A percentile compares a stretch with the other conserved stretches of the same genome.
These are phyloP conservation scores for Suillus subalutaceus DNA, from an alignment of 768 basidiomycete genomes.

Conservation along the genomic window DNA sequence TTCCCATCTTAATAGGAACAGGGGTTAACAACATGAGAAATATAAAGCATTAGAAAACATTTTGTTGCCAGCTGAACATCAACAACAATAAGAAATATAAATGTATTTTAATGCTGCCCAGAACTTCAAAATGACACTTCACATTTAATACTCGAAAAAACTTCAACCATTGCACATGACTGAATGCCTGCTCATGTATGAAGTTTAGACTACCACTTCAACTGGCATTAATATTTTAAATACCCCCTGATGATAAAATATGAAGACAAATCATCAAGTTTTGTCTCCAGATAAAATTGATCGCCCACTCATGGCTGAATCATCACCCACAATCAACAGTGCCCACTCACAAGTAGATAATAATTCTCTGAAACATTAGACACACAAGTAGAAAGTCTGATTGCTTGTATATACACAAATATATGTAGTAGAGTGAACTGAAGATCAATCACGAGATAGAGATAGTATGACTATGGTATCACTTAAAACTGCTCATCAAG, in stretches of 20 bases:
- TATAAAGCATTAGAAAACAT: not conserved
- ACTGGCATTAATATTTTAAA: not conserved
- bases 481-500: slow-evolving; percentile 1
- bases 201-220: slow-evolving; percentile 1
- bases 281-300: not conserved
- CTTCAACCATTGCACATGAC: not conserved
- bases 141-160: not conserved
- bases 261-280: not conserved
- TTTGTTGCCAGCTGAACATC: not conserved
- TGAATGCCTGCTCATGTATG: not conserved
- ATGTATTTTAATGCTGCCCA: not conserved
- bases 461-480: slow-evolving; percentile 8
- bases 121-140: not conserved
- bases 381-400: too few species aligned
- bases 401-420: too few species aligned
- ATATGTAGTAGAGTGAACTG: not conserved
- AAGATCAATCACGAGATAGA: not conserved
- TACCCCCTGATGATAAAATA: not conserved
- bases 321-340: not conserved
- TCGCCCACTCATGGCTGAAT: not conserved
- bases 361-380: too few species aligned
- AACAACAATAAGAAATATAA: not conserved
- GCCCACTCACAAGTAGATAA: too few species aligned
- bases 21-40: not conserved
- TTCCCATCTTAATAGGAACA: too few species aligned